These are phyloP conservation scores for Lecanoromycetidae sp. DNA, from an alignment of 2,329 filamentous ascomycete genomes.

Conservation along the genomic window DNA sequence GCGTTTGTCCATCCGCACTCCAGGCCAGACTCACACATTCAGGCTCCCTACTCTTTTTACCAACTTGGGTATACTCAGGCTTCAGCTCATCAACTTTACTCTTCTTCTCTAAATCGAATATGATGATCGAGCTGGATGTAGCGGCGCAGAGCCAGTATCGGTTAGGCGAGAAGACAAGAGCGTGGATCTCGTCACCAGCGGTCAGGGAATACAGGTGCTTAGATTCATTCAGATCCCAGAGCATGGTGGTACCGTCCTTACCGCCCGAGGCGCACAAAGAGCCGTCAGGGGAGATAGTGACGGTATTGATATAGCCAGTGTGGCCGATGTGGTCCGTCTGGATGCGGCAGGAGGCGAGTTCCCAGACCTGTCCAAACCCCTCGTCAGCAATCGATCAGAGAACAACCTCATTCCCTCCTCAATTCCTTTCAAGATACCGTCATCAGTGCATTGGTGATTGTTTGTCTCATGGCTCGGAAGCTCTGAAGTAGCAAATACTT, in stretches of 20 bases:
- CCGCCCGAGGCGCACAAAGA: conserved; percentile 98
- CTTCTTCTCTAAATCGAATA: conserved; percentile 99
- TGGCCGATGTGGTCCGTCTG: conserved; percentile 99
- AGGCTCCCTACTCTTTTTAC: conserved; percentile 98
- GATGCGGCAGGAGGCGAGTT: conserved; percentile 97
- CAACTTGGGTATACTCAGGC: conserved; percentile 70
- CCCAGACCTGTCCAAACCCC: conserved; percentile 81
- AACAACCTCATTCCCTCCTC: no score
- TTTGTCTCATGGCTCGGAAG: conserved; percentile 92
- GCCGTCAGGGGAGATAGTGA: conserved; percentile 98
- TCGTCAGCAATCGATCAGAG: no score
- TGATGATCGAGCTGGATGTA: conserved; percentile 95
- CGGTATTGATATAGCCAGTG: conserved; percentile 98
- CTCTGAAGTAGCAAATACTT: conserved; percentile 99
- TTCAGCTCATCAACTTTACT: conserved; percentile 99
- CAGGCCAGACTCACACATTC: conserved; percentile 97
- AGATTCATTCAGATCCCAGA: conserved; percentile 99
- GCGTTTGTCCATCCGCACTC: conserved; percentile 95
- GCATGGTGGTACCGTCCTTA: conserved; percentile 99
- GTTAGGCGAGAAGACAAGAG: conserved; percentile 99
- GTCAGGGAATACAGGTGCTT: conserved; percentile 99
- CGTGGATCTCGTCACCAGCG: conserved; percentile 99
- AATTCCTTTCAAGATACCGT: no score
- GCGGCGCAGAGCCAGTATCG: conserved; percentile 99
- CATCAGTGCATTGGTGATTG: conserved; percentile 79